phyloP scores from a whole-genome alignment of 768 basidiomycete species.

The Lanmaoa rubissima region DNA sequence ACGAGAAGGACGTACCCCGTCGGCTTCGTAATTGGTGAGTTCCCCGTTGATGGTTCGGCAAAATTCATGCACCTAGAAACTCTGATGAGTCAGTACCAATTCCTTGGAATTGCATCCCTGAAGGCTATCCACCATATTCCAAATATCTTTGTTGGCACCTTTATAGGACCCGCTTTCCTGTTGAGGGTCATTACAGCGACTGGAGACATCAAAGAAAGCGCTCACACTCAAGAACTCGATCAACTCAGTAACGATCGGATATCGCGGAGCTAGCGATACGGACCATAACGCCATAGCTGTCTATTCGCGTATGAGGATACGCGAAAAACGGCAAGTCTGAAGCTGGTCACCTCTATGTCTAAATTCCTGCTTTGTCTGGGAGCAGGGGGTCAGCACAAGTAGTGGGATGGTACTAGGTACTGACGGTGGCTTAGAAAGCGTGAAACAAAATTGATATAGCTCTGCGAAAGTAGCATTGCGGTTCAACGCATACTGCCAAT shows the following conservation, averaged over 20 bases:
- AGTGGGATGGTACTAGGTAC: conserved; percentile 27
- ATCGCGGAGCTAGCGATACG: conserved; percentile 67
- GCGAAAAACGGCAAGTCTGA: not conserved
- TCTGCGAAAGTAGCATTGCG: conserved; percentile 54
- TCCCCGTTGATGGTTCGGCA: conserved; percentile 58
- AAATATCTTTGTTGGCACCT: conserved; percentile 80
- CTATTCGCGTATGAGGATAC: conserved; percentile 33
- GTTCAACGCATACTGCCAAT: conserved; percentile 49
- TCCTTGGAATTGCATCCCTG: not conserved
- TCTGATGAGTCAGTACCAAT: not conserved
- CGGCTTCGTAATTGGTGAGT: conserved; percentile 67
- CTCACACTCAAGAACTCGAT: conserved; percentile 62
- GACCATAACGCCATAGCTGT: conserved; percentile 74
- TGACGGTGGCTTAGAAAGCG: conserved; percentile 68
- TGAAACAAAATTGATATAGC: conserved; percentile 71
- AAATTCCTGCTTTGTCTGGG: conserved; percentile 68
- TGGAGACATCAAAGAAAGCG: conserved; percentile 13
- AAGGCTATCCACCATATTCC: conserved; percentile 65
- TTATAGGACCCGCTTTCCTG: conserved; percentile 60
- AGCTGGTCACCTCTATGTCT: conserved; percentile 69
- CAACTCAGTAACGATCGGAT: conserved; percentile 63
- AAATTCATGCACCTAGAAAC: conserved; percentile 69
- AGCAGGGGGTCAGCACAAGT: conserved; percentile 4
- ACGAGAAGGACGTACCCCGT: conserved; percentile 54
- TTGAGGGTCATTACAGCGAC: not conserved